Percentiles rank a stretch among this genome's conserved stretches.
phyloP scores from a whole-genome alignment of 2,329 filamentous ascomycete species.

The Ceratocystis lukuohia region DNA sequence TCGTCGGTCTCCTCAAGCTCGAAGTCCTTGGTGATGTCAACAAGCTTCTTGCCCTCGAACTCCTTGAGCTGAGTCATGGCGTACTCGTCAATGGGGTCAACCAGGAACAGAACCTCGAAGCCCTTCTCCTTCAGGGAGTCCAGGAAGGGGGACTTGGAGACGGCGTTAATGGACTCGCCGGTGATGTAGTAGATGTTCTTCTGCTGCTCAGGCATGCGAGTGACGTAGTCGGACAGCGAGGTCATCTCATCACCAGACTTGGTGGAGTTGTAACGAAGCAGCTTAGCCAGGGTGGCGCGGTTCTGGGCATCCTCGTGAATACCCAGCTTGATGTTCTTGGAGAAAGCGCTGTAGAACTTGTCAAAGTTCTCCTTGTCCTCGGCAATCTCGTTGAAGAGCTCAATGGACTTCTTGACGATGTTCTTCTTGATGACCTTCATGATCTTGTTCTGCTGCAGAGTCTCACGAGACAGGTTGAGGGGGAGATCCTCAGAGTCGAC shows the following conservation, averaged over 20 bases:
- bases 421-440: slow-evolving; percentile 99
- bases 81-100: slow-evolving; percentile 98
- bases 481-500: slow-evolving; percentile 99
- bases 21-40: slow-evolving; percentile 99
- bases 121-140: slow-evolving; percentile 97
- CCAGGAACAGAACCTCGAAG: slow-evolving; percentile 98
- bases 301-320: slow-evolving; percentile 99
- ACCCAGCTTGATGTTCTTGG: slow-evolving; percentile 99
- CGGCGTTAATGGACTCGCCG: slow-evolving; percentile 97
- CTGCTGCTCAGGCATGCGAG: slow-evolving; percentile 99
- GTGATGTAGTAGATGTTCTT: slow-evolving; percentile 99
- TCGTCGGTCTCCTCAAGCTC: slow-evolving; percentile 99
- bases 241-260: slow-evolving; percentile 95
- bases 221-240: slow-evolving; percentile 93
- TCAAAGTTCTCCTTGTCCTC: slow-evolving; percentile 99
- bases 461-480: slow-evolving; percentile 99
- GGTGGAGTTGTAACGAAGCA: slow-evolving; percentile 96
- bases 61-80: slow-evolving; percentile 99
- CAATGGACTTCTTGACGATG: slow-evolving; percentile 99
- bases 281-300: slow-evolving; percentile 83
- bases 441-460: slow-evolving; percentile 99
- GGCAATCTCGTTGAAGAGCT: slow-evolving; percentile 97
- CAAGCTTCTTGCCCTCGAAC: slow-evolving; percentile 99
- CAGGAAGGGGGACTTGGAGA: slow-evolving; percentile 96
- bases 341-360: slow-evolving; percentile 99